Percentiles rank a stretch among this genome's conserved stretches.
Conservation (phyloP, 768 basidiomycete species). For the Harrya chromipes region DNA sequence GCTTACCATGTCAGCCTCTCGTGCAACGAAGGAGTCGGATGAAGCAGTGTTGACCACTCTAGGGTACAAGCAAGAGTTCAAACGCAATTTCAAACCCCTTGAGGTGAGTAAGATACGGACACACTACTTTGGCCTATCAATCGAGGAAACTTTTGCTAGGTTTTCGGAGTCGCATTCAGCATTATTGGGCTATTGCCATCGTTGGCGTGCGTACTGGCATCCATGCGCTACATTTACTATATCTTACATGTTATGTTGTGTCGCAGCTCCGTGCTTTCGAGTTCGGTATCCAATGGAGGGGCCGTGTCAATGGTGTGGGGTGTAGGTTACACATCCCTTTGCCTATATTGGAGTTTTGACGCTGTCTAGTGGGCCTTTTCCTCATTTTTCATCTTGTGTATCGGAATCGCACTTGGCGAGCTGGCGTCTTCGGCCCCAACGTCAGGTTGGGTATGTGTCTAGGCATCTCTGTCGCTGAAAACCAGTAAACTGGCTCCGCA, state of each 20-base stretch:
- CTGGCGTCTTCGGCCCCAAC: conserved; percentile 39
- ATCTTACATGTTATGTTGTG: neutral
- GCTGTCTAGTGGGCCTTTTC: conserved; percentile 33
- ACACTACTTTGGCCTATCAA: neutral
- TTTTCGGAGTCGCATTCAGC: conserved; percentile 66
- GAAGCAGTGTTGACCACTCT: conserved; percentile 26
- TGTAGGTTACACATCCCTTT: conserved; percentile 15
- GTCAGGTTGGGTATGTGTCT: conserved; percentile 32
- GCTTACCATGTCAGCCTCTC: conserved; percentile 1
- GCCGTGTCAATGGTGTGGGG: conserved; percentile 43
- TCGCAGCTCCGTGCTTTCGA: conserved; percentile 39
- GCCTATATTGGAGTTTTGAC: neutral
- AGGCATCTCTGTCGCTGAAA: neutral
- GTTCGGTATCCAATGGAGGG: conserved; percentile 47
- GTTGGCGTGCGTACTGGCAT: conserved; percentile 44
- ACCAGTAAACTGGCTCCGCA: conserved; percentile 13
- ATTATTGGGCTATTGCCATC: conserved; percentile 67
- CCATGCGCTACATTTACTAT: neutral
- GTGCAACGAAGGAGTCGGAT: conserved; percentile 14
- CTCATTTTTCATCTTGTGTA: conserved; percentile 32
- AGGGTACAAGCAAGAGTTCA: conserved; percentile 36
- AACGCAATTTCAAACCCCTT: conserved; percentile 29
- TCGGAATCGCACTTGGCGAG: conserved; percentile 38
- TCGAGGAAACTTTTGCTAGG: conserved; percentile 36
- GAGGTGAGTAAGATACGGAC: conserved; percentile 17